A percentile compares a stretch with the other conserved stretches of the same genome.
Evolutionary conservation across 164 flowering plant genomes (phyloP).

Genomic region (Cinnamomum chago): DNA sequence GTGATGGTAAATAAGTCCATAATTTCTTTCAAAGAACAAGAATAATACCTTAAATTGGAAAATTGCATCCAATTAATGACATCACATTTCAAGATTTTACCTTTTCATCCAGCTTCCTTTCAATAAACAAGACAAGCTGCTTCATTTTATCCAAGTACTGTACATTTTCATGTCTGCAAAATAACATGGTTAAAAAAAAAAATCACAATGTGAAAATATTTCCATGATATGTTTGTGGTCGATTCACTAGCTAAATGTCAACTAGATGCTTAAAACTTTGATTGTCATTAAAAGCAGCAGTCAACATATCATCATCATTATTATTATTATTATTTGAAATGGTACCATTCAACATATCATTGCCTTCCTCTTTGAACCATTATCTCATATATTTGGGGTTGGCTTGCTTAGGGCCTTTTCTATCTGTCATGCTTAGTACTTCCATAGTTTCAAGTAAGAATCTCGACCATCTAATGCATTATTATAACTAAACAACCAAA

Average conservation of each 20-base stretch:
- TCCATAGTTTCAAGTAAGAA: not conserved
- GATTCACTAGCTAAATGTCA: not conserved
- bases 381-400: too few relatives aligned
- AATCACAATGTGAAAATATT: not conserved
- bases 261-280: not conserved
- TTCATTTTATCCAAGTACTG: conserved; percentile 89
- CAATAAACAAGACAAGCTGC: conserved; percentile 78
- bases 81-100: conserved; percentile 26
- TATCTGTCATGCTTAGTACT: too few relatives aligned
- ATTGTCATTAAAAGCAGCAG: not conserved
- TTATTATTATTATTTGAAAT: too few relatives aligned
- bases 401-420: too few relatives aligned
- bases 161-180: conserved; percentile 88
- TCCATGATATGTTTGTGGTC: not conserved
- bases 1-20: not conserved
- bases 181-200: conserved; percentile 8
- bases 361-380: too few relatives aligned
- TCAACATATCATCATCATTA: too few relatives aligned
- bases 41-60: not conserved
- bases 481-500: too few relatives aligned
- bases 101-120: conserved; percentile 76
- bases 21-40: not conserved
- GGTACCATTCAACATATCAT: too few relatives aligned
- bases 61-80: not conserved
- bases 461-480: not conserved